Base-by-base conservation (phyloP, 2,329 filamentous ascomycete species). In the Moelleriella libera region DNA sequence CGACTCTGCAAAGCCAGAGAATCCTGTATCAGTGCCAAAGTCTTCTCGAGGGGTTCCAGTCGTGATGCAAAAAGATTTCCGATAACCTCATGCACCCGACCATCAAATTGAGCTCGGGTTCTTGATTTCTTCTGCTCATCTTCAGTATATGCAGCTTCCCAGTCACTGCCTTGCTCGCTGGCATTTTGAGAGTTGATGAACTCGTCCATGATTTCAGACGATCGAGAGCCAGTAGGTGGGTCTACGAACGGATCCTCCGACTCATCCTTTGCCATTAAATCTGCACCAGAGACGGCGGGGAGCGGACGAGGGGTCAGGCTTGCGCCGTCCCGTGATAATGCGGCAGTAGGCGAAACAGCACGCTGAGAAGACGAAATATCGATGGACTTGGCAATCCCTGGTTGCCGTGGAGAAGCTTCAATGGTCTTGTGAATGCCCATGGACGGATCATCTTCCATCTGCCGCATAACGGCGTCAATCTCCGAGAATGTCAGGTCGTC, bases 391-490 rank as follows among this genome's bases (percentile, higher is more conserved):
- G 53, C 48, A 37, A 54, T 48, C 3, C 56, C 56, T 29, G 52
- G 46, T 43, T 57, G 54, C 70, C 72, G 75, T 39, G 64, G 61
- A 5, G 71, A 63, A 14, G 69, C 62, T 43, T 72, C 68, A 11
- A 70, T 61, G 6, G 67, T 68, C 57, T 80, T 82, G 58, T 88
- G 85, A 50, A 88, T 77, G 10, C 85, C 85, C 61, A 84, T 78
- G 46, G 83, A 80, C 2, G 83, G 84, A 53, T 88, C 80, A 44
- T 73, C 78, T 49, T 82, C 76, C 56, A 96, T 75, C 50, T 92
- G 83, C 53, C 83, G 79, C 88, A 97, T 95, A 46, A 96, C 81
- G 43, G 84, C 87, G 67, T 96, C 89, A 57, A 96, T 89, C 59
- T 96, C 88, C 54, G 90, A 83, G 55, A 86, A 86, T 0, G 82